A percentile compares a stretch with the other conserved stretches of the same genome.
These are phyloP conservation scores for Cucumis cinereus DNA, from an alignment of 306 rosid species.

Conservation along the genomic window DNA sequence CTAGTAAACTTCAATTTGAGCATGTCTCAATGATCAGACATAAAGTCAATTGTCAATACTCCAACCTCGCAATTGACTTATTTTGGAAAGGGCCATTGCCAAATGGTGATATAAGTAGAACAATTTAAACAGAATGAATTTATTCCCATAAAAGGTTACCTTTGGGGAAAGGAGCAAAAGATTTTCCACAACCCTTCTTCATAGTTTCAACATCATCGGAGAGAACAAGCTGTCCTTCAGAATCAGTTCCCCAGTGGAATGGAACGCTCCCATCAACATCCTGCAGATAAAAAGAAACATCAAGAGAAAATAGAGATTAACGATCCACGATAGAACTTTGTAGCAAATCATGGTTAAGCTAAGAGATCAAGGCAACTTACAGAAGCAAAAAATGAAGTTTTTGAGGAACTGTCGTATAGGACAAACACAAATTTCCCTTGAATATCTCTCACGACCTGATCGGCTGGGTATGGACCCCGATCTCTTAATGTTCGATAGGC, in stretches of 20 bases:
- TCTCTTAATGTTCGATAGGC: conserved; percentile 90
- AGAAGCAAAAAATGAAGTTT: conserved; percentile 44
- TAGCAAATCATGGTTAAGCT: not conserved
- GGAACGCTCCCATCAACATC: conserved; percentile 84
- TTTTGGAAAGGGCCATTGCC: not conserved
- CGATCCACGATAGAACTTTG: not conserved
- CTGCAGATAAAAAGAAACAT: conserved; percentile 16
- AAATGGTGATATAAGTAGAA: not conserved
- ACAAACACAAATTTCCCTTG: conserved; percentile 78
- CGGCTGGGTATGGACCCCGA: conserved; percentile 91
- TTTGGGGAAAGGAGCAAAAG: conserved; percentile 90
- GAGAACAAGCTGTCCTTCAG: conserved; percentile 73
- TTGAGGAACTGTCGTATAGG: conserved; percentile 62
- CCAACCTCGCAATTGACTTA: not conserved
- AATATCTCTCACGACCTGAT: conserved; percentile 94
- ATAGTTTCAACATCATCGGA: conserved; percentile 55
- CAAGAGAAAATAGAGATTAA: not conserved
- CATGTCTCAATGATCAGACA: too few relatives aligned
- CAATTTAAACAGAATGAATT: not conserved
- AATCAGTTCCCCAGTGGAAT: conserved; percentile 90
- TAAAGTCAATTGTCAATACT: not conserved
- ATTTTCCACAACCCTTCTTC: conserved; percentile 76
- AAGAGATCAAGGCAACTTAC: conserved; percentile 36
- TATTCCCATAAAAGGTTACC: conserved; percentile 31
- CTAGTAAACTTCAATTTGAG: too few relatives aligned